These are phyloP conservation scores for Penicillium fuscoglaucum DNA, from an alignment of 2,329 filamentous ascomycete genomes.

Conservation along the genomic window DNA sequence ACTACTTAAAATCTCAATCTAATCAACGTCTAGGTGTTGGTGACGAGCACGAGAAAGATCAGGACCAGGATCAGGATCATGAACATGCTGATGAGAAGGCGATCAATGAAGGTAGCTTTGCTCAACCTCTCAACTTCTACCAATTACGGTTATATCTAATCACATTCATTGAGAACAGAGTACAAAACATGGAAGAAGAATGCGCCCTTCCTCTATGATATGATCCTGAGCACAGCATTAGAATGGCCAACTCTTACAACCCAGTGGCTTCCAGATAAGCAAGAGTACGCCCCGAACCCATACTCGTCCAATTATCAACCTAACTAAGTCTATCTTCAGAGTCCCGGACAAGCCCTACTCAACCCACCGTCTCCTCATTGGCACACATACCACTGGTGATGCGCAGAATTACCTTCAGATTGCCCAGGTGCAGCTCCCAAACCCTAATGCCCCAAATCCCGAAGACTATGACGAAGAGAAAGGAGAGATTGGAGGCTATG, in stretches of 20 bases:
- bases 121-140: background rate
- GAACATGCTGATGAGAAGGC: slow-evolving; percentile 80
- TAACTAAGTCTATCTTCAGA: slow-evolving; percentile 36
- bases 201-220: slow-evolving; percentile 94
- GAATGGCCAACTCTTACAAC: slow-evolving; percentile 97
- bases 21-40: slow-evolving; percentile 27
- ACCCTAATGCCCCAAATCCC: slow-evolving; percentile 67
- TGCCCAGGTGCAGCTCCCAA: slow-evolving; percentile 89
- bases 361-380: slow-evolving; percentile 84
- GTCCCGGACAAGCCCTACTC: slow-evolving; percentile 83
- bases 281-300: slow-evolving; percentile 56
- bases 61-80: slow-evolving; percentile 58
- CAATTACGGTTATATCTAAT: slow-evolving; percentile 8
- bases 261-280: slow-evolving; percentile 96
- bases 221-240: slow-evolving; percentile 91
- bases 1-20: slow-evolving; percentile 20
- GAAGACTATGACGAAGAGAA: slow-evolving; percentile 88
- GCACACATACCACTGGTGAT: slow-evolving; percentile 87
- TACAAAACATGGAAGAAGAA: slow-evolving; percentile 99
- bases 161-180: slow-evolving; percentile 54
- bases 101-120: slow-evolving; percentile 79
- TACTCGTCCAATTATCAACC: background rate
- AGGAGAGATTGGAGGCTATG: slow-evolving; percentile 92
- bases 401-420: slow-evolving; percentile 92
- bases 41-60: slow-evolving; percentile 38